These are phyloP conservation scores for Furcasterigmium furcatum DNA, from an alignment of 2,329 filamentous ascomycete species.

Conservation along the genomic window DNA sequence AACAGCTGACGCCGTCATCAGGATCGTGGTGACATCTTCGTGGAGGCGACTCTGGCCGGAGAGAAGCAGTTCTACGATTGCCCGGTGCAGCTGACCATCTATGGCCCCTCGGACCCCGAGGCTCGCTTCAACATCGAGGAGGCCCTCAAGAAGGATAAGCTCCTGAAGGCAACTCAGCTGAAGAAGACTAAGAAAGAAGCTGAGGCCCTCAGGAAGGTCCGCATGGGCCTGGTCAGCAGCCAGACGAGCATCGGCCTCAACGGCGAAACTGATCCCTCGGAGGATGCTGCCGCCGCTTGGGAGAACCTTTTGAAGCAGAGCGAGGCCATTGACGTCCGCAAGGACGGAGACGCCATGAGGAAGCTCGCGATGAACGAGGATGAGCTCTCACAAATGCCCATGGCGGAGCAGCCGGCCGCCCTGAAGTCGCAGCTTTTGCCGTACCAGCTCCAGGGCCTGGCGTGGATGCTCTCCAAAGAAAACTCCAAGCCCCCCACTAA, in stretches of 20 bases:
- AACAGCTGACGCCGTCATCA: conserved; percentile 16
- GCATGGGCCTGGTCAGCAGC: conserved; percentile 32
- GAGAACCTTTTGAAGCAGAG: conserved; percentile 65
- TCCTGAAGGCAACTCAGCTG: conserved; percentile 56
- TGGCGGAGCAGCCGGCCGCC: conserved; percentile 63
- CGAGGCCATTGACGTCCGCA: conserved; percentile 64
- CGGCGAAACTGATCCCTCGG: conserved; percentile 13
- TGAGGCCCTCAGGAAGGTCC: conserved; percentile 44
- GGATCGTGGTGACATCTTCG: conserved; percentile 55
- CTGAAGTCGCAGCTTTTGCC: conserved; percentile 69
- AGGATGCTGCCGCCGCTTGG: conserved; percentile 42
- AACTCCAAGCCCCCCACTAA: conserved; percentile 59
- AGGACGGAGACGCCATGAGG: conserved; percentile 63
- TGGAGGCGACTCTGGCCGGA: conserved; percentile 70
- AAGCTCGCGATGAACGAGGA: conserved; percentile 70
- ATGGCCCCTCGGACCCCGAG: conserved; percentile 58
- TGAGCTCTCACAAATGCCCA: conserved; percentile 67
- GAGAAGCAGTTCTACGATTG: conserved; percentile 67
- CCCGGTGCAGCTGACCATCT: conserved; percentile 66
- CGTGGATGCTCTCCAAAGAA: conserved; percentile 80
- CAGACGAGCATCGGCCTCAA: conserved; percentile 33
- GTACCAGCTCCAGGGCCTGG: conserved; percentile 76
- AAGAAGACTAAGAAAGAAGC: conserved; percentile 52
- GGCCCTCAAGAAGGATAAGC: conserved; percentile 60
- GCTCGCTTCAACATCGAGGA: conserved; percentile 53